Percentiles rank a stretch among this genome's conserved stretches.
phyloP scores from a whole-genome alignment of 1,139 yeast genomes.

The Yamadazyma atlantica region DNA sequence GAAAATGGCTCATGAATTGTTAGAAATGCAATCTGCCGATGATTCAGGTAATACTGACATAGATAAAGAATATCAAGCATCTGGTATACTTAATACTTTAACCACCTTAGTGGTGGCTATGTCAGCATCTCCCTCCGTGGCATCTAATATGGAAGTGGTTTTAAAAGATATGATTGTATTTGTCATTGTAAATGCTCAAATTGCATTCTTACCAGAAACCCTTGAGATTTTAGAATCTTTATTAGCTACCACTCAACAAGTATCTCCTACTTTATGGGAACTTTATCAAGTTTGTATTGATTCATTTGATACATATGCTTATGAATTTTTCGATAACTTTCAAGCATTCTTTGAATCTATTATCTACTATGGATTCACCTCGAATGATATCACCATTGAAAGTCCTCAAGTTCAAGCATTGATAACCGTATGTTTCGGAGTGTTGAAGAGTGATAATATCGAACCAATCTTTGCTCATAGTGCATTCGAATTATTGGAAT shows the following conservation, averaged over 20 bases:
- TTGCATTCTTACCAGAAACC: constrained; percentile 45
- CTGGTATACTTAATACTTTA: constrained; percentile 50
- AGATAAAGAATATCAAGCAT: constrained; percentile 54
- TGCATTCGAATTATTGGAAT: constrained; percentile 44
- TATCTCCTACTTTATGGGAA: constrained; percentile 50
- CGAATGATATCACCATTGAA: constrained; percentile 32
- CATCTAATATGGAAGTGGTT: constrained; percentile 38
- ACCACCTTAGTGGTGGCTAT: constrained; percentile 53
- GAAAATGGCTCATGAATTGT: constrained; percentile 43
- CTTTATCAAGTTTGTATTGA: constrained; percentile 43
- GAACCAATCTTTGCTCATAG: constrained; percentile 45
- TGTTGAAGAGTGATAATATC: constrained; percentile 33
- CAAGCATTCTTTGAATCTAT: constrained; percentile 51
- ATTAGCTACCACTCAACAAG: constrained; percentile 38
- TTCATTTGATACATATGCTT: constrained; percentile 54
- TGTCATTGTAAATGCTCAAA: constrained; percentile 50
- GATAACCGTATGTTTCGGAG: constrained; percentile 36
- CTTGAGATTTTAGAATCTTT: constrained; percentile 52
- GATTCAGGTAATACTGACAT: constrained; percentile 27
- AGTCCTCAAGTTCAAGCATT: constrained; percentile 41
- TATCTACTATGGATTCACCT: constrained; percentile 46
- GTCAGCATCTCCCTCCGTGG: constrained; percentile 48
- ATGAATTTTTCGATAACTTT: constrained; percentile 51
- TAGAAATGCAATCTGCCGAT: constrained; percentile 29
- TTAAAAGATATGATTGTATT: constrained; percentile 43